phyloP scores from a whole-genome alignment of 345 rosid genomes.

The Eucalyptus curtisii region DNA sequence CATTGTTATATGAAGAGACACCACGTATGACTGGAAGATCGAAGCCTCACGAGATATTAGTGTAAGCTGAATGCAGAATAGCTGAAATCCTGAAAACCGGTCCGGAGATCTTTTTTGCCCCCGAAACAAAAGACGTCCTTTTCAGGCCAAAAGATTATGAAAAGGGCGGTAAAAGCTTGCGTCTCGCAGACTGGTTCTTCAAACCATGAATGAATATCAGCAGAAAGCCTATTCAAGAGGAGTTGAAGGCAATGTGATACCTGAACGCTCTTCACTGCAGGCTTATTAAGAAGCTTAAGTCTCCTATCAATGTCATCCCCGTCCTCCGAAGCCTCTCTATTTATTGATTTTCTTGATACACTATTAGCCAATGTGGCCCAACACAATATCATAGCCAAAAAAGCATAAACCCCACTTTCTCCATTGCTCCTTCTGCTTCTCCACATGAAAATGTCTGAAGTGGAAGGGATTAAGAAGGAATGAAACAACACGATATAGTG shows the following conservation, averaged over 20 bases:
- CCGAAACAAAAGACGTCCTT: neutral
- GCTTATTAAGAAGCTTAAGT: conserved; percentile 33
- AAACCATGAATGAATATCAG: neutral
- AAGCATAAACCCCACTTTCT: neutral
- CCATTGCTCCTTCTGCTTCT: neutral
- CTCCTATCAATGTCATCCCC: conserved; percentile 6
- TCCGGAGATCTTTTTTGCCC: fast-evolving
- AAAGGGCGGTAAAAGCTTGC: neutral
- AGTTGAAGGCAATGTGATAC: neutral
- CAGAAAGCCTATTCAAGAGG: neutral
- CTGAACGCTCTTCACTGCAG: conserved; percentile 26
- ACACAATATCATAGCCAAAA: neutral
- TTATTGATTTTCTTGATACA: neutral
- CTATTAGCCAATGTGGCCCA: neutral
- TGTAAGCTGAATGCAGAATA: neutral
- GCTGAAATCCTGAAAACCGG: neutral
- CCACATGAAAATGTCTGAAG: neutral
- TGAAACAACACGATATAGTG: neutral
- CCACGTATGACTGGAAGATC: neutral
- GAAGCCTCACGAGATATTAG: neutral
- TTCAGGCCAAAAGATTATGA: neutral
- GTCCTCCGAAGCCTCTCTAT: neutral
- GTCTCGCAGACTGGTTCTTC: neutral
- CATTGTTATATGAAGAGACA: neutral
- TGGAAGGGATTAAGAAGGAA: neutral